Base-by-base conservation (phyloP, 768 basidiomycete genomes). In the Tulasnella sp. region DNA sequence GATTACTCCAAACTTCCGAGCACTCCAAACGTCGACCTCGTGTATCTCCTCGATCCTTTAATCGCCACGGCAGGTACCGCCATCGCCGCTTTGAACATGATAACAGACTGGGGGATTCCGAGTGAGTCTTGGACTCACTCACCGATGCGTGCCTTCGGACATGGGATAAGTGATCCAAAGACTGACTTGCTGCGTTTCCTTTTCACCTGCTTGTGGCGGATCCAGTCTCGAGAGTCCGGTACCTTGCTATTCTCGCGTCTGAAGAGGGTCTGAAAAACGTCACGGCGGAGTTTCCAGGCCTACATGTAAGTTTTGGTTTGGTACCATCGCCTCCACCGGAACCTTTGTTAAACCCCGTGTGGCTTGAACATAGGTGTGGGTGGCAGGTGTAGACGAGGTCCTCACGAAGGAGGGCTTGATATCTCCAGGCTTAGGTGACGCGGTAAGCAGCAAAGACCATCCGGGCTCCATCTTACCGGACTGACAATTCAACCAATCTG, bases 41-140 rank as follows among this genome's bases (percentile, higher is more conserved):
- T 92, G n/a, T 90, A 83, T 73, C 74, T 98, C 23, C 76, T 97
- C 29, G 95, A 98, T 65, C 95, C 95, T 17, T 73, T 97, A 30
- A 84, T 97, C 66, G 95, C 95, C 0, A 97, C 95, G 2, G 95
- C 93, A 53, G 88, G 91, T 10, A 97, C 95, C 3, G 91, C 88
- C 2, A 78, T 80, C 63, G 93, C 95, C 17, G 94, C 94, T 8
- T 70, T 97, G 58, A 67, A 78, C 52, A 97, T 96, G 90, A 77
- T 95, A 54, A 66, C 77, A 1, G 90, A 90, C 56, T 90, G 88
- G 88, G 88, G 88, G 27, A 77, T 89, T 65, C 76, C 84, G 15
- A 61, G 88, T 87, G 64, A 63, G 78, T 48, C 38, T 21, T 23
- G 1, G 23, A 26, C 9, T 19, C 43, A 4, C 30, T 5, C 7